Conservation (phyloP, 108 stramenopile species). For the Pseudonitzschia pungens region DNA sequence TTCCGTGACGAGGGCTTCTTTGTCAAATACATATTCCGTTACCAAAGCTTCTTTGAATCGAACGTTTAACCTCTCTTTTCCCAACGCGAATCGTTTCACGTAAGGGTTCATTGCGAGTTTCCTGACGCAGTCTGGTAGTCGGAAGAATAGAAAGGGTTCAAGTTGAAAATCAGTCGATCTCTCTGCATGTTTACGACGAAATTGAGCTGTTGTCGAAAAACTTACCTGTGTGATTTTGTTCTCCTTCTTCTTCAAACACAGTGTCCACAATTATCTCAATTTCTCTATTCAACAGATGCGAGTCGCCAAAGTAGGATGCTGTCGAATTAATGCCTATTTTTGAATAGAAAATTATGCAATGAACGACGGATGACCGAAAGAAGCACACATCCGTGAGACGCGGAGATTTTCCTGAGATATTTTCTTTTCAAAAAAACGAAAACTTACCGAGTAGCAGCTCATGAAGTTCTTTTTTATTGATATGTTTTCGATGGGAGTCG, state of each 20-base stretch:
- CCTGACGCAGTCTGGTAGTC: conserved; percentile 17
- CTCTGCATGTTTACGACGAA: background rate
- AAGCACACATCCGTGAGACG: too few relatives aligned
- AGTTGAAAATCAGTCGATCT: background rate
- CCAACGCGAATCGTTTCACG: conserved; percentile 31
- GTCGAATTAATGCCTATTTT: conserved; percentile 48
- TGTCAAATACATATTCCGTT: conserved; percentile 9
- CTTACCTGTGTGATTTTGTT: conserved; percentile 19
- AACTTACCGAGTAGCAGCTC: conserved; percentile 30
- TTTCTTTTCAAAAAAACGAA: background rate
- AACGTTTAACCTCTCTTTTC: conserved; percentile 16
- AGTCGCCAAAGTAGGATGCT: conserved; percentile 59
- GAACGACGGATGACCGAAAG: background rate
- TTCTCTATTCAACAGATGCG: conserved; percentile 36
- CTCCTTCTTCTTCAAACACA: conserved; percentile 25
- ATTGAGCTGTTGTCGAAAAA: background rate
- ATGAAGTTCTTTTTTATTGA: conserved; percentile 27
- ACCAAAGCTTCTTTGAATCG: conserved; percentile 24
- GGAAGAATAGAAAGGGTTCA: background rate
- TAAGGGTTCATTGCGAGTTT: conserved; percentile 23
- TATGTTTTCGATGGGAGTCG: conserved; percentile 9
- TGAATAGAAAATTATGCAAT: background rate
- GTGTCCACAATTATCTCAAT: conserved; percentile 45
- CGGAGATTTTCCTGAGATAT: too few relatives aligned
- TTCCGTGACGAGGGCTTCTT: conserved; percentile 1